Evolutionary conservation across 805 yeast genomes (phyloP), one percentile per base, ranked within the genome.

Genomic region (Kuraishia piskuri): DNA sequence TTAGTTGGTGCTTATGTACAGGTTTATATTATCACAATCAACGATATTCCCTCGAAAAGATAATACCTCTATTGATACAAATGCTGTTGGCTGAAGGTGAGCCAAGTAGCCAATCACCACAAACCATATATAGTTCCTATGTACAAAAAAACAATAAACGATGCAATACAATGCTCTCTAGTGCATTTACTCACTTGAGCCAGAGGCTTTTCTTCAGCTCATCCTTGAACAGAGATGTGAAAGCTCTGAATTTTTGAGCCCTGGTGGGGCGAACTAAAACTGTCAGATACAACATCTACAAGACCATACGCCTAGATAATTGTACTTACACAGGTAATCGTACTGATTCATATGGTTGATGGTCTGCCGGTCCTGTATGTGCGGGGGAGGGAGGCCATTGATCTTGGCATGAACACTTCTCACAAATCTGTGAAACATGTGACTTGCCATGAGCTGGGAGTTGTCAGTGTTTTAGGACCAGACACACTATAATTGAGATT

Each of bases 341-440:
- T 61, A 66, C 23, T 62, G 57, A 8, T 49, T 57, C 22, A 45
- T n/a, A 22, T 52, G 24, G 36, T 53, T 55, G 46, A 55, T 37
- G 24, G 24, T 50, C 53, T 50, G 45, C 46, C 40, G 49, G 55
- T 58, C 58, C 58, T 58, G 70, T 57, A 53, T 67, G n/a, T 56
- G 53, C 3, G 78, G 78, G 14, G 78, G 73, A 2, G 82, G 80
- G 5, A 83, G 72, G 2, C 85, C 77, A 60, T 87, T 87, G 36
- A 87, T 75, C 54, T 74, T 75, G 45, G 86, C 85, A 61, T 86
- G 86, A 1, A 87, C 69, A 12, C 72, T 68, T 45, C 81, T 70
- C 3, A 86, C 95, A 71, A 84, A 79, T 24, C 77, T 68, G 58
- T 85, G 81, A 60, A 87, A 87, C 0, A 77, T 70, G 2, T 75